Conservation (phyloP, 768 basidiomycete species). For the Mrakia frigida region DNA sequence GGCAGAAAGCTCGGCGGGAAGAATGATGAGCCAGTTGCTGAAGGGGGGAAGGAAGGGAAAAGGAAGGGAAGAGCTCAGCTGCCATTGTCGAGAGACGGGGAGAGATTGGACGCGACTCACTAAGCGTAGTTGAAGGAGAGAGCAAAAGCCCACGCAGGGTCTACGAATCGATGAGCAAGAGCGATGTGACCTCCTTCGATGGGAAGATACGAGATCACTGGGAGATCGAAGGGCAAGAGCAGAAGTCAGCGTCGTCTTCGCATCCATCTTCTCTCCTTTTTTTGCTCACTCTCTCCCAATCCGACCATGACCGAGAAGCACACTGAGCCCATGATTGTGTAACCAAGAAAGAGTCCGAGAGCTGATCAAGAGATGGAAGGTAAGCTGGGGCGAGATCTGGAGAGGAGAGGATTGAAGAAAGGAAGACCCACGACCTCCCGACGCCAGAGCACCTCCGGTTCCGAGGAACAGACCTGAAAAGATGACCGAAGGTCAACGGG, state of each 20-base stretch:
- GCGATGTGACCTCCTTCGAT: conserved; percentile 34
- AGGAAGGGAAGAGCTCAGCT: too few relatives aligned
- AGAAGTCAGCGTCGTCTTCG: neutral
- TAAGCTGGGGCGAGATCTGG: too few relatives aligned
- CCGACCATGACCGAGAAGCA: conserved; percentile 30
- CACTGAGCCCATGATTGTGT: conserved; percentile 28
- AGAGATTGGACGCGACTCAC: too few relatives aligned
- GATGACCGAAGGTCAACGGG: conserved; percentile 26
- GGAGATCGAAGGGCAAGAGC: neutral
- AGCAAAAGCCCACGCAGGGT: conserved; percentile 32
- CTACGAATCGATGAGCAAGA: conserved; percentile 32
- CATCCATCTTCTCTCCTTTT: neutral
- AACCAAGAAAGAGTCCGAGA: conserved; percentile 37
- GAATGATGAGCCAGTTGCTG: conserved; percentile 28
- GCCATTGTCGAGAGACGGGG: too few relatives aligned
- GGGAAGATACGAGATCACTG: conserved; percentile 32
- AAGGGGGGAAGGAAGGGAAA: too few relatives aligned
- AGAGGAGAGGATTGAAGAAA: too few relatives aligned
- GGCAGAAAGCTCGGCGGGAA: conserved; percentile 30
- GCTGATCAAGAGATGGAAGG: neutral
- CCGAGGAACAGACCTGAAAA: conserved; percentile 40
- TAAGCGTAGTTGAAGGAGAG: conserved; percentile 33
- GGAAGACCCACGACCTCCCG: conserved; percentile 32
- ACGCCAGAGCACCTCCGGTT: conserved; percentile 35
- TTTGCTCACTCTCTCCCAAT: conserved; percentile 26